Base-by-base conservation (phyloP, 306 rosid species). In the Crotalaria pallida region DNA sequence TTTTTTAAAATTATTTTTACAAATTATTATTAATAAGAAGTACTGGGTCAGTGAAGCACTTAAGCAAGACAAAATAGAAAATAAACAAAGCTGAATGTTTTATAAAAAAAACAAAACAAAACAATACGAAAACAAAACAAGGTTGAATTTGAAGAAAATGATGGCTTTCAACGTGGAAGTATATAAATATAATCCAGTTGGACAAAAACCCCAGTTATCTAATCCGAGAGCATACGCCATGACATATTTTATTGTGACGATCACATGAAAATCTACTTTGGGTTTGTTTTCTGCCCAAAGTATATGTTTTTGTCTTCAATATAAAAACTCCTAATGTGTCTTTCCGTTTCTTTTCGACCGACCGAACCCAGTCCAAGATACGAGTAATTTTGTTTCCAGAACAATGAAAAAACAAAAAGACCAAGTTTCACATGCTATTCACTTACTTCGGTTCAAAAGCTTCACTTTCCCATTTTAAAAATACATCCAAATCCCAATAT, bases 291-390 rank as follows among this genome's bases (percentile, higher is more conserved):
- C n/a, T n/a, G n/a, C n/a, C n/a, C n/a, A n/a, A n/a, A n/a, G n/a
- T n/a, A n/a, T 9, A 48, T 41, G 41, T 69, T 77, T 72, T 55
- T 74, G 74, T 85, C 80, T 72, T 62, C 73, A 16, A 81, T 51
- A 62, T 75, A 13, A 48, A 36, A 34, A 51, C 74, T 82, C 80
- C 77, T 60, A 81, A 75, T 52, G 51, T 74, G 85, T 59, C 60
- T 68, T 53, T 79, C 74, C 44, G 51, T 72, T 43, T 55, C 75
- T 82, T 80, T 85, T 85, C 80, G 84, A 87, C 91, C 43, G 73
- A 67, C 81, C 73, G 73, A 67, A 79, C 73, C 36, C 18, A 75
- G 92, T 90, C 90, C 96, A 83, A 88, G 87, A 80, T 79, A 65
- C 89, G n/a, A n/a, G n/a, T 65, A 59, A 76, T 78, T 86, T 88